Conservation (phyloP, 345 rosid species). For the Citrus inodora region DNA sequence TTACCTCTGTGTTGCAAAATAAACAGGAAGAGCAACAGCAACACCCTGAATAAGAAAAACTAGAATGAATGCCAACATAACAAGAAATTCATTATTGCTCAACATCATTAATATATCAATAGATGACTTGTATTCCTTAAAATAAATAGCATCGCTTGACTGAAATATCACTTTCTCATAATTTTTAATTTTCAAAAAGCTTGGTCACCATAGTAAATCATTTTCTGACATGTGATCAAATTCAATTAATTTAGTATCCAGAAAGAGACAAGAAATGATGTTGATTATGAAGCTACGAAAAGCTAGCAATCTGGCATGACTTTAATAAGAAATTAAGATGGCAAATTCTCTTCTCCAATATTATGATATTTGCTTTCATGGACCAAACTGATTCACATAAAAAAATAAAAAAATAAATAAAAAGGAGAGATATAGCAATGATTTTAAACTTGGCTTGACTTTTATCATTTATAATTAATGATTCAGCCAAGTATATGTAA, state of each 20-base stretch:
- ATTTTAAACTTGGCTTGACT: not conserved
- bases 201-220: not conserved
- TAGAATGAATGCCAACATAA: slow-evolving; percentile 7
- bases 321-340: not conserved
- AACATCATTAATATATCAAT: not conserved
- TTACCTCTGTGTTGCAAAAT: slow-evolving; percentile 97
- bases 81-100: not conserved
- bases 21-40: slow-evolving; percentile 94
- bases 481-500: not conserved
- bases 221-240: not conserved
- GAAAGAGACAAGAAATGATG: not conserved
- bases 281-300: not conserved
- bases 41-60: slow-evolving; percentile 63
- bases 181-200: not conserved
- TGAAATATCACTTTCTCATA: not conserved
- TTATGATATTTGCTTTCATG: not conserved
- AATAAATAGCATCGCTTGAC: not conserved
- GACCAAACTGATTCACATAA: not conserved
- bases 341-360: not conserved
- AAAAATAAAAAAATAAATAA: not conserved
- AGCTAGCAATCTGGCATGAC: not conserved
- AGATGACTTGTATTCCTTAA: not conserved
- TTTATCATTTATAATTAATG: not conserved
- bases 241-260: not conserved
- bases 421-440: not conserved